These are phyloP conservation scores for Dictyostelium firmibasis DNA, from an alignment of 78 protist species.

Conservation along the genomic window DNA sequence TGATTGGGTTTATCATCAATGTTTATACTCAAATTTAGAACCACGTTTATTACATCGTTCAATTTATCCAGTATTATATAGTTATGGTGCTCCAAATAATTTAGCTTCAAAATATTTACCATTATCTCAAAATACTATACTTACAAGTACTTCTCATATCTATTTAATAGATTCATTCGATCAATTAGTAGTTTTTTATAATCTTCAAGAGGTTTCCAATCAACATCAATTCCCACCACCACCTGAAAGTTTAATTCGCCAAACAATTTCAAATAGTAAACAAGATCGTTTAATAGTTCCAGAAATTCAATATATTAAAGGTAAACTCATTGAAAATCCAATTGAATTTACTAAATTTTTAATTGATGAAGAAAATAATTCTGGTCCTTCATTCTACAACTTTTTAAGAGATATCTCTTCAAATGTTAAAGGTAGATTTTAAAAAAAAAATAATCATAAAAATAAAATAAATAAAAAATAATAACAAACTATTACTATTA, in stretches of 20 bases:
- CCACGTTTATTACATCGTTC: slow-evolving; percentile 47
- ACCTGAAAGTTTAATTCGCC: slow-evolving; percentile 37
- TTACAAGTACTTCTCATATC: slow-evolving; percentile 4
- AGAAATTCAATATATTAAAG: background rate
- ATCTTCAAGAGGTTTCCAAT: background rate
- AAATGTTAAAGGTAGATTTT: background rate
- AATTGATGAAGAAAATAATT: slow-evolving; percentile 28
- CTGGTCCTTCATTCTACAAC: slow-evolving; percentile 1
- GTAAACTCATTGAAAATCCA: background rate
- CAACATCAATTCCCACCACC: slow-evolving; percentile 54
- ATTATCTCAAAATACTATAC: slow-evolving; percentile 20
- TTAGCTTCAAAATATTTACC: slow-evolving; percentile 36
- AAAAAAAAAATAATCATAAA: background rate
- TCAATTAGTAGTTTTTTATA: slow-evolving; percentile 12
- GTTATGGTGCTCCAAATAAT: slow-evolving; percentile 52
- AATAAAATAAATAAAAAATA: background rate
- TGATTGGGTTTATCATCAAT: slow-evolving; percentile 49
- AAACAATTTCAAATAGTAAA: slow-evolving; percentile 22
- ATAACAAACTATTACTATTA: no score
- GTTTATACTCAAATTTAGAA: background rate
- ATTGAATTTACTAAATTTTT: slow-evolving; percentile 13
- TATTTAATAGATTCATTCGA: slow-evolving; percentile 44
- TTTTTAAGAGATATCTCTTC: background rate
- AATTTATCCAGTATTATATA: slow-evolving; percentile 34
- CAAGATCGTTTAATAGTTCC: slow-evolving; percentile 37